Conservation (phyloP, 352 stramenopile genomes). For the Phytophthora citrophthora region DNA sequence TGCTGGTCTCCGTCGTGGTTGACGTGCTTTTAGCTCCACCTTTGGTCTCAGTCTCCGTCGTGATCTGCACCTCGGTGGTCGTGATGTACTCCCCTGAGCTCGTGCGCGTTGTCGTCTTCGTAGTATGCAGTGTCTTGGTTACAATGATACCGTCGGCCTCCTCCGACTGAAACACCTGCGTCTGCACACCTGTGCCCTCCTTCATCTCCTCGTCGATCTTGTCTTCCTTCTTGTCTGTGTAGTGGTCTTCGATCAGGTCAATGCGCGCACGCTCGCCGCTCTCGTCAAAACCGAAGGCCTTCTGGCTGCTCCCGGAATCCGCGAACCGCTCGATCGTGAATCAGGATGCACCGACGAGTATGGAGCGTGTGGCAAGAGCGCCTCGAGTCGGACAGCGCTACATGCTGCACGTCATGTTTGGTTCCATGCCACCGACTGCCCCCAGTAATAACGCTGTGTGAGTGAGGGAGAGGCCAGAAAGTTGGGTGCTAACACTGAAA, state of each 20-base stretch:
- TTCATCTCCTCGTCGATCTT: neutral
- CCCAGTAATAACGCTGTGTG: no score
- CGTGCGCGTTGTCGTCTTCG: constrained; percentile 8
- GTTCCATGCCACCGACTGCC: no score
- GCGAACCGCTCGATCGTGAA: no score
- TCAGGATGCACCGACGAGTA: no score
- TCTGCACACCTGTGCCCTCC: constrained; percentile 9
- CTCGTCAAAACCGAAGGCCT: constrained; percentile 19
- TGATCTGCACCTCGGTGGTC: constrained; percentile 22
- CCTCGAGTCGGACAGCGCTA: no score
- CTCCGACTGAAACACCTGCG: constrained; percentile 13
- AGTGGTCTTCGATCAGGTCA: constrained; percentile 21
- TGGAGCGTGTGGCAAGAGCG: no score
- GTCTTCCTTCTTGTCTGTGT: neutral
- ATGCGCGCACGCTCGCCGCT: constrained; percentile 13
- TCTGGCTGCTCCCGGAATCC: constrained; percentile 21
- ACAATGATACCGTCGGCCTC: constrained; percentile 13
- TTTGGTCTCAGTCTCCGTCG: neutral
- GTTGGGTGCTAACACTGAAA: neutral
- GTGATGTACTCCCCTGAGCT: constrained; percentile 1
- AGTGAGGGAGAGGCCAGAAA: constrained; percentile 1
- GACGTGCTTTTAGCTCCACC: no score
- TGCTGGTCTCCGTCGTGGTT: constrained; percentile 12
- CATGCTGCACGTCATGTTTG: no score
- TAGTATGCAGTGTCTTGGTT: constrained; percentile 12